A percentile compares a stretch with the other conserved stretches of the same genome.
phyloP scores from a whole-genome alignment of 805 yeast species.

The Wickerhamomyces chambardii region DNA sequence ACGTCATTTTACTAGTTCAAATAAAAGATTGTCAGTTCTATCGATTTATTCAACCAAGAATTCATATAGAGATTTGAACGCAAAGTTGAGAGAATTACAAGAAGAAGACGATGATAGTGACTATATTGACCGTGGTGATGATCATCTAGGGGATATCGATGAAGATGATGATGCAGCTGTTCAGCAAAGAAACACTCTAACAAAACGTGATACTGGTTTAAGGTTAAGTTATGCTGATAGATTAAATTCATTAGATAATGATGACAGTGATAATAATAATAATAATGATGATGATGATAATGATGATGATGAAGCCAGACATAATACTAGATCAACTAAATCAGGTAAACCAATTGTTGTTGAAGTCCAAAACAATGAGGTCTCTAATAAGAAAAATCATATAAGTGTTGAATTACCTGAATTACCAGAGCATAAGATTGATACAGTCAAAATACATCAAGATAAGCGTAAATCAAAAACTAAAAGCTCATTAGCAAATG shows the following conservation, averaged over 20 bases:
- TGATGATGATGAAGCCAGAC: neutral
- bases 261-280: slow-evolving; percentile 4
- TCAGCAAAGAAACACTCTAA: slow-evolving; percentile 10
- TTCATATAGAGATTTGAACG: slow-evolving; percentile 51
- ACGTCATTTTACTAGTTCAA: slow-evolving; percentile 47
- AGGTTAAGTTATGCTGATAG: slow-evolving; percentile 32
- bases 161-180: slow-evolving; percentile 4
- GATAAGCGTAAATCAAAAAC: no score
- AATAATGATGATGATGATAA: slow-evolving; percentile 1
- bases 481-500: slow-evolving; percentile 2
- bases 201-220: slow-evolving; percentile 14
- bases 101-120: slow-evolving; percentile 4
- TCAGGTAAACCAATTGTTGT: slow-evolving; percentile 5
- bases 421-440: slow-evolving; percentile 11
- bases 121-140: neutral
- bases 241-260: slow-evolving; percentile 15
- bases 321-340: no score
- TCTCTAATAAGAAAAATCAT: slow-evolving; percentile 1
- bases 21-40: slow-evolving; percentile 63
- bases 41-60: slow-evolving; percentile 63
- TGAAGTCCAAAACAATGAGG: slow-evolving; percentile 6
- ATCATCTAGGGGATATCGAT: slow-evolving; percentile 1
- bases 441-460: slow-evolving; percentile 22
- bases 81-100: slow-evolving; percentile 12
- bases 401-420: slow-evolving; percentile 14